Base-by-base conservation (phyloP, 208 protist species). In the Trypanosoma platydactyli region DNA sequence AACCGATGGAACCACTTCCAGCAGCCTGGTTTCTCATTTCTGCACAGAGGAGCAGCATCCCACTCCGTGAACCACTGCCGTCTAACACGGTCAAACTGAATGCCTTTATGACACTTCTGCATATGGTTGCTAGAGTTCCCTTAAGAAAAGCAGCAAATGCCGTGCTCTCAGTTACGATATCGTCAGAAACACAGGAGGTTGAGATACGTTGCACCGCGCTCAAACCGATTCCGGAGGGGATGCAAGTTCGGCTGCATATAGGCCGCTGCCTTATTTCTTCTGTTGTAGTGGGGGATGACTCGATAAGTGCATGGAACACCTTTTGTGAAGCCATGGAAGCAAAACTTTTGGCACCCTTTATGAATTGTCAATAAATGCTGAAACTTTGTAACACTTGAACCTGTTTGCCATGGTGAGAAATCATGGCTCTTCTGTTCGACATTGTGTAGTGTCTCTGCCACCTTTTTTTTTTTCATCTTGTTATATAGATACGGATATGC, bases 401-500 rank as follows among this genome's bases (percentile, higher is more conserved):
- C 18, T 7, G 45, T 46, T 45, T 60, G 22, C 18, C 45, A 1
- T 45, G n/a, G 1, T 45, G 7, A 3, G 11, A 29, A 30, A n/a
- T 18, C 24, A 9, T 38, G 45, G 15, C 6, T 49, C 18, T 49
- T 22, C 27, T 60, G 22, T 42, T 55, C 18, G 9, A 38, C 33
- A 38, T 9, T 38, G 33, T 38, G 5, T 38, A 38, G 9, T 38
- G 33, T 38, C 33, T 38, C 33, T 9, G 33, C 29, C 18, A 33
- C 41, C 4, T 53, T 18, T 5, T 53, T 61, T 35, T 18, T 25
- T 13, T 18, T 69, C 25, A 38, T 16, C 12, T 22, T 40, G 13
- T 7, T 12, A n/a, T 0, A 1, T 29, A 29, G 4, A 2, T 49
- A 30, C 16, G 30, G 13, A 1, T 7, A 94, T 96, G 87, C 71